Evolutionary conservation across 1,139 yeast genomes (phyloP).

Genomic region (Kodamaea sp.): DNA sequence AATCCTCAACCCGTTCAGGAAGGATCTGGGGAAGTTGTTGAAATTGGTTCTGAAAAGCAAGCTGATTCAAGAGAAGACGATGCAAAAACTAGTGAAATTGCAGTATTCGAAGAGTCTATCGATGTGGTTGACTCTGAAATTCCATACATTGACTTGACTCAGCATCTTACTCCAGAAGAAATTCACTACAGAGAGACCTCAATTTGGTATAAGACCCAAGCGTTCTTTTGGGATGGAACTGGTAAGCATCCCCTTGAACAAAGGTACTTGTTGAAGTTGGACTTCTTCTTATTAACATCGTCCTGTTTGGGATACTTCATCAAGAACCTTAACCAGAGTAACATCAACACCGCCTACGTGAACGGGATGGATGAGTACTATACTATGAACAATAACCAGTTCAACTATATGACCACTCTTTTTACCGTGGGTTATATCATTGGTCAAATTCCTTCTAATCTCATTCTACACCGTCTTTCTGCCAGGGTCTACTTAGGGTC

Average conservation of each 20-base stretch:
- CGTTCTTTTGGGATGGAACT: constrained; percentile 50
- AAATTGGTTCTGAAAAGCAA: too few relatives aligned
- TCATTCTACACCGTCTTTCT: constrained; percentile 52
- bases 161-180: constrained; percentile 33
- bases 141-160: constrained; percentile 32
- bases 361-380: constrained; percentile 63
- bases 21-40: background rate
- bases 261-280: constrained; percentile 21
- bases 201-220: constrained; percentile 26
- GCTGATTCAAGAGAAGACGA: constrained; percentile 3
- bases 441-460: constrained; percentile 60
- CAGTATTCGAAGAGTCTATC: constrained; percentile 5
- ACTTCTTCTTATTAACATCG: constrained; percentile 21
- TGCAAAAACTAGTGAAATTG: constrained; percentile 1
- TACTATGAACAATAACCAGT: constrained; percentile 52
- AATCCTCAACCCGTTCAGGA: background rate
- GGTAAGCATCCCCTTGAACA: constrained; percentile 42
- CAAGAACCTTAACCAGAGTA: constrained; percentile 44
- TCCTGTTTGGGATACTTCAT: constrained; percentile 26
- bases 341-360: constrained; percentile 56
- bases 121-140: constrained; percentile 1
- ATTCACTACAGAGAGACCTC: constrained; percentile 23
- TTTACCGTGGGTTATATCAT: constrained; percentile 63
- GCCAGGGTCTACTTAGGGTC: constrained; percentile 56
- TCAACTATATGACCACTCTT: constrained; percentile 50